Evolutionary conservation across 108 stramenopile genomes (phyloP).

Genomic region (Epipyxis sp.): DNA sequence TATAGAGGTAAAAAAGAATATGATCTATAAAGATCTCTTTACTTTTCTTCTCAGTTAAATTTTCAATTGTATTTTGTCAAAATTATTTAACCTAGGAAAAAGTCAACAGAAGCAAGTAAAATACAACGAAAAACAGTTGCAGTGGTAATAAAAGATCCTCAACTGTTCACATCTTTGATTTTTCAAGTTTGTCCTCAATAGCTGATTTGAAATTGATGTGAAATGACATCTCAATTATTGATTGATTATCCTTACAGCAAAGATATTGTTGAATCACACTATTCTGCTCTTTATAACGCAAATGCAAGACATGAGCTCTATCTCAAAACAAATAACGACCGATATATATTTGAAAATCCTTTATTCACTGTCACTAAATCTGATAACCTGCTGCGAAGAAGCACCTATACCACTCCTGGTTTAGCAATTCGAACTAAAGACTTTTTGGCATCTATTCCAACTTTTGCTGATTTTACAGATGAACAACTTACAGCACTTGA

Average conservation of each 20-base stretch:
- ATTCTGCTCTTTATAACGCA: not conserved
- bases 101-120: too few species aligned
- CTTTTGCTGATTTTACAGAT: constrained; percentile 21
- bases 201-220: too few species aligned
- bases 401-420: not conserved
- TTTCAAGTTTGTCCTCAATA: too few species aligned
- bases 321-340: constrained; percentile 7
- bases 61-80: too few species aligned
- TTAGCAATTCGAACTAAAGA: constrained; percentile 20
- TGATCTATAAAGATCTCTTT: too few species aligned
- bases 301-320: not conserved
- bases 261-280: not conserved
- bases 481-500: constrained; percentile 16
- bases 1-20: too few species aligned
- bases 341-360: constrained; percentile 16
- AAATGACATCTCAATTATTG: too few species aligned
- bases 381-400: not conserved
- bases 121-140: too few species aligned
- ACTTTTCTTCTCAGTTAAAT: too few species aligned
- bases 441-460: constrained; percentile 22
- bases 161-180: too few species aligned
- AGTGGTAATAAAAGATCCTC: too few species aligned
- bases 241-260: constrained; percentile 7
- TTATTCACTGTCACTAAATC: not conserved
- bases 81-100: too few species aligned